Evolutionary conservation across 2,329 filamentous ascomycete species (phyloP).

Genomic region (Cadophora luteo-olivacea): DNA sequence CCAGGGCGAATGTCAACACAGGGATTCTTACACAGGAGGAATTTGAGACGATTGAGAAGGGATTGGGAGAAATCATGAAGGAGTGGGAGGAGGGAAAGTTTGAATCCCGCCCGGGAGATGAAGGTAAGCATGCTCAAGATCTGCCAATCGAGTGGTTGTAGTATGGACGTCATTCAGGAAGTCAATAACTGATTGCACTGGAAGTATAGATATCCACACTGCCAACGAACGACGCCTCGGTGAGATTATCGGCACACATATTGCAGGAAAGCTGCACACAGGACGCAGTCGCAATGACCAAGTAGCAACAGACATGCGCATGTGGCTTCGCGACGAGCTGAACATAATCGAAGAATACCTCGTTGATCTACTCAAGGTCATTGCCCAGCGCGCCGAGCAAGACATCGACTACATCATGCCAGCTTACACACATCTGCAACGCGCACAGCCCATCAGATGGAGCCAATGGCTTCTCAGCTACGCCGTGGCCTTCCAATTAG

Average conservation of each 20-base stretch:
- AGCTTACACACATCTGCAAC: conserved; percentile 84
- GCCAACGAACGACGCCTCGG: conserved; percentile 76
- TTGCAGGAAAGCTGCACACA: conserved; percentile 89
- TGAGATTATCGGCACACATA: conserved; percentile 85
- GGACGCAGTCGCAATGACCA: conserved; percentile 90
- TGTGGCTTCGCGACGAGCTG: conserved; percentile 84
- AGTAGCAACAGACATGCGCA: conserved; percentile 86
- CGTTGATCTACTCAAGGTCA: conserved; percentile 72
- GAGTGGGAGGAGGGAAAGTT: conserved; percentile 54
- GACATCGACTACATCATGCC: conserved; percentile 79
- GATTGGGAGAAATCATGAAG: conserved; percentile 33
- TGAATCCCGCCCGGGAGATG: conserved; percentile 1
- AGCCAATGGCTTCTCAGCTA: conserved; percentile 82
- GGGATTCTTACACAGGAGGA: conserved; percentile 13
- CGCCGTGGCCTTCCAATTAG: conserved; percentile 72
- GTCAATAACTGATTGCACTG: conserved; percentile 6
- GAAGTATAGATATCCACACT: conserved; percentile 61
- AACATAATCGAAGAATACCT: conserved; percentile 72
- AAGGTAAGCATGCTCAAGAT: conserved; percentile 11
- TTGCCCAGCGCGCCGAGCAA: conserved; percentile 70
- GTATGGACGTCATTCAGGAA: neutral
- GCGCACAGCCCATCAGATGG: conserved; percentile 81
- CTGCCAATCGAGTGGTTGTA: neutral
- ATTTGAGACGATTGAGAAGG: conserved; percentile 15
- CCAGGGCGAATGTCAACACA: conserved; percentile 16